phyloP scores from a whole-genome alignment of 1,284 basidiomycete genomes.

The Jaminaea rosea region DNA sequence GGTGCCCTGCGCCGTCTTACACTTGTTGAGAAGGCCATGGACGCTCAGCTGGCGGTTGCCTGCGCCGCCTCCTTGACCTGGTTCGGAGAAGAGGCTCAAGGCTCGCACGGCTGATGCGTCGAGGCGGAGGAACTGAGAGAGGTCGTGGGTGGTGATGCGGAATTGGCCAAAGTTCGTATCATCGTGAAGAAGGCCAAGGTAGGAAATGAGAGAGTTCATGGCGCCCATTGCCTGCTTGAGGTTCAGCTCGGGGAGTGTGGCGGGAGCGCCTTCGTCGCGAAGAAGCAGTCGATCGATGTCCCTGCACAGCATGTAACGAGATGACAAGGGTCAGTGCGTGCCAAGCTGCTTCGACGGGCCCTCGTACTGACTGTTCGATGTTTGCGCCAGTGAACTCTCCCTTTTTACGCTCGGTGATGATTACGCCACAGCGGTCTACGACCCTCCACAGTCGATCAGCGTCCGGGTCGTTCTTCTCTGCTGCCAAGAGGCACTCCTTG shows the following conservation, averaged over 20 bases:
- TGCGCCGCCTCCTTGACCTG: slow-evolving; percentile 16
- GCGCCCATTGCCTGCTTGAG: slow-evolving; percentile 71
- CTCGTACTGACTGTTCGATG: too few relatives aligned
- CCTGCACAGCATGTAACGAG: too few relatives aligned
- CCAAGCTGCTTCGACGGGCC: too few relatives aligned
- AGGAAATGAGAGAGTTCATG: slow-evolving; percentile 70
- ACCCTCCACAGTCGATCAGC: slow-evolving; percentile 55
- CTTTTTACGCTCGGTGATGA: slow-evolving; percentile 77
- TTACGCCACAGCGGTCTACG: slow-evolving; percentile 80
- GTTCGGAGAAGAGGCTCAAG: slow-evolving; percentile 70
- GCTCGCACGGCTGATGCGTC: slow-evolving; percentile 90
- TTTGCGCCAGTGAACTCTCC: slow-evolving; percentile 50
- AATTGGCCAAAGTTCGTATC: slow-evolving; percentile 73
- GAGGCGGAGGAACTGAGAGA: slow-evolving; percentile 88
- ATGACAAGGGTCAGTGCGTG: too few relatives aligned
- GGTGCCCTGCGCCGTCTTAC: slow-evolving; percentile 94
- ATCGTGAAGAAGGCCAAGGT: slow-evolving; percentile 75
- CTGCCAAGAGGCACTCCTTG: slow-evolving; percentile 71
- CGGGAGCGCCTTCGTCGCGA: slow-evolving; percentile 49
- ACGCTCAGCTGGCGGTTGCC: slow-evolving; percentile 54
- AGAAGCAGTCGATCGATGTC: slow-evolving; percentile 71
- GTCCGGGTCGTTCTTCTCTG: slow-evolving; percentile 56
- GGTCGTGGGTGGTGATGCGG: slow-evolving; percentile 73
- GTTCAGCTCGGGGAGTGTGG: slow-evolving; percentile 60
- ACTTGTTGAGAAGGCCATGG: slow-evolving; percentile 81